These are phyloP conservation scores for Mucor lusitanicus DNA, from an alignment of 371 early-diverging fungal genomes.

Conservation along the genomic window DNA sequence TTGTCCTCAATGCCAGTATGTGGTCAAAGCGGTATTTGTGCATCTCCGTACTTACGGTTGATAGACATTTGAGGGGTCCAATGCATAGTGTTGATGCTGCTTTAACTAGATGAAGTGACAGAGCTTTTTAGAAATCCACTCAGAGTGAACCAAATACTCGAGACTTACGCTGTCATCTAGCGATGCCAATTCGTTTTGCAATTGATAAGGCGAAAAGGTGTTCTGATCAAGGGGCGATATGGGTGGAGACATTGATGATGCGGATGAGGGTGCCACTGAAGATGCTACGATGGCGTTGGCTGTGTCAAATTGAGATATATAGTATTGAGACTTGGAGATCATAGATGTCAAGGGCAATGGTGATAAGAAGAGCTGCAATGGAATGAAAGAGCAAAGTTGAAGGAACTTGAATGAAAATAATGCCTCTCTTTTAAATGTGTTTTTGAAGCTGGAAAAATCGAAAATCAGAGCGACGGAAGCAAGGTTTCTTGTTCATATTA, in stretches of 20 bases:
- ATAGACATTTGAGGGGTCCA: not conserved
- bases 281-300: not conserved
- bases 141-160: not conserved
- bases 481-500: not conserved
- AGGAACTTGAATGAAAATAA: not conserved
- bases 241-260: not conserved
- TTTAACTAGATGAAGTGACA: not conserved
- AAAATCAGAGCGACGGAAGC: not conserved
- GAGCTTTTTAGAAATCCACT: not conserved
- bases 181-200: not conserved
- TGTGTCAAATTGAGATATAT: not conserved
- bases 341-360: not conserved
- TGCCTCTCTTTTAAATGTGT: not conserved
- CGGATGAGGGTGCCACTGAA: too few species aligned
- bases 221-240: not conserved
- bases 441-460: not conserved
- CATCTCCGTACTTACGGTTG: not conserved
- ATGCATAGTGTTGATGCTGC: not conserved
- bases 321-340: not conserved
- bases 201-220: not conserved
- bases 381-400: not conserved
- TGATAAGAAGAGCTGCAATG: not conserved
- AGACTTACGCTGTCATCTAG: not conserved
- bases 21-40: not conserved
- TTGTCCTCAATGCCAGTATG: not conserved